Base-by-base conservation (phyloP, 176 grass and related monocot genomes). In the Cymbopogon citratus region DNA sequence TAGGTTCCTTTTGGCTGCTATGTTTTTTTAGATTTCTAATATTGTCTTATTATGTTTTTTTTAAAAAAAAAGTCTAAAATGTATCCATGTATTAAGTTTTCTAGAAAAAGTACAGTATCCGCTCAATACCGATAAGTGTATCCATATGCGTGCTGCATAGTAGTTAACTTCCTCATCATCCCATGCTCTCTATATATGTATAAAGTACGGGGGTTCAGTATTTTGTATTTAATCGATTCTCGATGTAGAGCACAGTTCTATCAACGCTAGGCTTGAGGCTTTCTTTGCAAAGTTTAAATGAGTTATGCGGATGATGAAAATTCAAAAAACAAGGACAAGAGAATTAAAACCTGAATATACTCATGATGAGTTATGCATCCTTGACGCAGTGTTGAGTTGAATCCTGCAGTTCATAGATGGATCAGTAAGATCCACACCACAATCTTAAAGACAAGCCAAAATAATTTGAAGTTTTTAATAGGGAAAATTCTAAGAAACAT, bases 301-400 rank as follows among this genome's bases (percentile, higher is more conserved):
- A 81, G 48, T 7, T 18, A 51, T 18, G 48, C 3, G 0, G 41
- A 66, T 66, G 66, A 78, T 31, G 16, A 81, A 76, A 86, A 25
- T 83, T 48, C 21, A 68, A 52, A 5, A 23, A 59, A 6, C 57
- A 75, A 75, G 41, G 54, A 67, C 39, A 82, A 38, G 23, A 80
- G 64, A 86, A 48, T 84, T 63, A 26, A 80, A 48, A 97, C 94
- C 94, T 97, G 94, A 70, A 97, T 91, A 87, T 97, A 97, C 51
- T 97, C 94, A 83, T 97, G 94, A 81, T 97, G 94, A 78, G 94
- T 97, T 72, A 97, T 92, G 78, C 91, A 92, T 39, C 94, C 94
- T 79, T 89, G 83, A 40, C 94, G 89, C 60, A 97, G 83, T 69
- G 92, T 97, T 77, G 94, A 97, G 66, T 97, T 97, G 81, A 97